Conservation (phyloP, 1,284 basidiomycete genomes). For the Sporisorium exsertum region DNA sequence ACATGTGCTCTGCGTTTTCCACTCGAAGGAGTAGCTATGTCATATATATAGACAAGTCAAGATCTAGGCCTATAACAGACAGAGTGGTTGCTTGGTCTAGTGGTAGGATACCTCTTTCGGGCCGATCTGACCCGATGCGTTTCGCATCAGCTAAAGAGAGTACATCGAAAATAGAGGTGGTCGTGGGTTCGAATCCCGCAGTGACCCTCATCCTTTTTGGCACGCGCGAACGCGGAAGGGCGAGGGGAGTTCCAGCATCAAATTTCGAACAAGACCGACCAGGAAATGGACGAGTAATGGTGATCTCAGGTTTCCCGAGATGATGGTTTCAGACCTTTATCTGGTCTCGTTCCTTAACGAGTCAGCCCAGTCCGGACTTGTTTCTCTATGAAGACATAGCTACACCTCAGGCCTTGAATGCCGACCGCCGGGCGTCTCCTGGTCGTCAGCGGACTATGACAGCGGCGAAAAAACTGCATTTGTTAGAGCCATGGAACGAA, state of each 20-base stretch:
- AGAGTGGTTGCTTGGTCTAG: constrained; percentile 48
- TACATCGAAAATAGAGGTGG: constrained; percentile 39
- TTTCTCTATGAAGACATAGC: no score
- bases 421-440: no score
- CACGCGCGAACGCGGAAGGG: background rate
- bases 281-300: constrained; percentile 12
- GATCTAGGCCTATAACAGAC: background rate
- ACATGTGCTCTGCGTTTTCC: no score
- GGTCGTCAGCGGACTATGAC: no score
- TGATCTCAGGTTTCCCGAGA: background rate
- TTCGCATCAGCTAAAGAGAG: constrained; percentile 15
- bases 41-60: background rate
- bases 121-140: constrained; percentile 29
- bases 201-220: constrained; percentile 29
- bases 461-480: no score
- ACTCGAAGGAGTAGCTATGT: no score
- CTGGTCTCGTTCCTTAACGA: no score
- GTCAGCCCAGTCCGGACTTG: no score
- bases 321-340: constrained; percentile 21
- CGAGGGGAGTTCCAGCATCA: background rate
- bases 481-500: no score
- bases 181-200: constrained; percentile 49
- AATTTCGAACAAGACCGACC: constrained; percentile 6
- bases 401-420: no score
- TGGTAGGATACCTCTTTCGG: constrained; percentile 56